These are phyloP conservation scores for Hirsutella thompsonii DNA, from an alignment of 2,329 filamentous ascomycete species.

Conservation along the genomic window DNA sequence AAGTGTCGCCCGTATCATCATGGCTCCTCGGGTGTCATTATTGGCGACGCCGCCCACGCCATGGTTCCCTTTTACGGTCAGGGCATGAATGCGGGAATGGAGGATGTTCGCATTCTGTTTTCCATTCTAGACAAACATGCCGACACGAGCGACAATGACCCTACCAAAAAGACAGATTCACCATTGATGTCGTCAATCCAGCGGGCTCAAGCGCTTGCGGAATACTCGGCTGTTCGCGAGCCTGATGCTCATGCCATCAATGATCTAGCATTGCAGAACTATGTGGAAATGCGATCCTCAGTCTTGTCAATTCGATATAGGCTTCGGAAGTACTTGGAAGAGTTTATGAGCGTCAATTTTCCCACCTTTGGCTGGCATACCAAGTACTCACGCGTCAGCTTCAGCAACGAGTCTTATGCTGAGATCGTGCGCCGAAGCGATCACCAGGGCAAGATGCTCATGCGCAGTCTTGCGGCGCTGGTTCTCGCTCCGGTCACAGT, in stretches of 20 bases:
- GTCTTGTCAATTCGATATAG: constrained; percentile 69
- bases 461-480: constrained; percentile 27
- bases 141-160: constrained; percentile 29
- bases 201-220: constrained; percentile 50
- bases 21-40: constrained; percentile 61
- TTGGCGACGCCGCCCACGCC: constrained; percentile 91
- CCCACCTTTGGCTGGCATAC: constrained; percentile 79
- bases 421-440: constrained; percentile 62
- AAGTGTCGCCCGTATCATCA: constrained; percentile 88
- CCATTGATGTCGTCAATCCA: constrained; percentile 37
- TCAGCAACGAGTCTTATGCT: constrained; percentile 84
- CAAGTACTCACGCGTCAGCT: constrained; percentile 85
- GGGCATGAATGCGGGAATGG: constrained; percentile 92
- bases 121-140: constrained; percentile 61
- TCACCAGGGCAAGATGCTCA: constrained; percentile 51
- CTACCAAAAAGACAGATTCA: constrained; percentile 18
- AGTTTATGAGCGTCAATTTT: constrained; percentile 63
- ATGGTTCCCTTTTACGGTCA: constrained; percentile 99
- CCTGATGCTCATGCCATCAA: constrained; percentile 83
- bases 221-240: constrained; percentile 63
- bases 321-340: constrained; percentile 75
- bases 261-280: constrained; percentile 81
- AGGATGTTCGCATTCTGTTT: constrained; percentile 86
- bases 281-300: constrained; percentile 82
- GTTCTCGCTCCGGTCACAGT: constrained; percentile 17